Base-by-base conservation (phyloP, 2,329 filamentous ascomycete species). In the Ophiognomonia clavigignenti-juglandacearum region DNA sequence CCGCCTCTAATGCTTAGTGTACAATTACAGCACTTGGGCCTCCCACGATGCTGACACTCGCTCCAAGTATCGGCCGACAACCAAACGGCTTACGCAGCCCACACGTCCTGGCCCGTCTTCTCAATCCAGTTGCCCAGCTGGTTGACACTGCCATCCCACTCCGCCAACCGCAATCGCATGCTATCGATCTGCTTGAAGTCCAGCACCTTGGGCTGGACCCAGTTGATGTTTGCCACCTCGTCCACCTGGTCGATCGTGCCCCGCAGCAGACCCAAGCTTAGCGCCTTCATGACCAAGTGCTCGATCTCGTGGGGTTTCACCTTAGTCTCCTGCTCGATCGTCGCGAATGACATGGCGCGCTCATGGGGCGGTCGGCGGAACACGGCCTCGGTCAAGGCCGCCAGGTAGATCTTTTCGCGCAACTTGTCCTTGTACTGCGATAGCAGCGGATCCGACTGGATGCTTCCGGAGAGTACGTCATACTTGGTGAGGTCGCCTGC, bases 211-310 rank as follows among this genome's bases (percentile, higher is more conserved):
- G 93, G 93, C 72, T 98, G 93, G 50, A 98, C 93, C 93, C 93
- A 98, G 61, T 92, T 92, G 69, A 98, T 96, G 64, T 91, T 83
- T 36, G 93, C 93, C 56, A 97, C 83, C 68, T 91, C 85, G 39
- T 89, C 89, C 26, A 98, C 93, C 71, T 98, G 92, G 66, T 98
- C 93, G 59, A 98, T 97, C 47, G 87, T 93, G 38, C 93, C 93
- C 57, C 86, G 81, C 57, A 98, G 73, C 57, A 98, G 74, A 1
- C 93, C 93, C 57, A 98, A 70, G 62, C 91, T 96, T 59, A 98
- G 71, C n/a, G 93, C 93, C 76, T 96, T 97, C 93, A 98, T 98
- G 60, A 98, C 87, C 54, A 98, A 73, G 66, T 97, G 92, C 75
- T 98, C 93, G 57, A 98, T 97, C 72, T 97, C 89, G 60, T 93